Percentiles rank a stretch among this genome's conserved stretches.
Evolutionary conservation across 441 rosid genomes (phyloP).

Genomic region (Caryocar brasiliense): DNA sequence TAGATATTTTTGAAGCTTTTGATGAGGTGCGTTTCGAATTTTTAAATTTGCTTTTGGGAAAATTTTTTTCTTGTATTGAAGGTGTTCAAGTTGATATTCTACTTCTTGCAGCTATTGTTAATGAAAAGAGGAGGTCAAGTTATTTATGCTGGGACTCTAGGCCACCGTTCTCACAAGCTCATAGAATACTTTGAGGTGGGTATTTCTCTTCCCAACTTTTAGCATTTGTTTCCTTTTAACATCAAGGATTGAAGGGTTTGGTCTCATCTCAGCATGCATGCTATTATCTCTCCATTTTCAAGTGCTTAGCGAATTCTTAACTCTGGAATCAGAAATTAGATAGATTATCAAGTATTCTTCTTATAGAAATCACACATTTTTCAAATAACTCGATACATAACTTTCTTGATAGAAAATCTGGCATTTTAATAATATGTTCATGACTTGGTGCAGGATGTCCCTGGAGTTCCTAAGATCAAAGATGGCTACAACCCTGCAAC

Average conservation of each 20-base stretch:
- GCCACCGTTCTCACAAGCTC: constrained; percentile 62
- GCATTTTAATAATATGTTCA: no score
- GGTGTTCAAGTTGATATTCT: neutral
- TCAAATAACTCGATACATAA: no score
- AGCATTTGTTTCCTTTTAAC: neutral
- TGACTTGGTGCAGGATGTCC: constrained; percentile 37
- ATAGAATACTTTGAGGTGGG: constrained; percentile 70
- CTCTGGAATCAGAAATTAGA: neutral
- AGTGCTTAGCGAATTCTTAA: constrained; percentile 1
- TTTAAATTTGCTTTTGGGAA: neutral
- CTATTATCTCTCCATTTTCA: neutral
- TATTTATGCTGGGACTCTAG: constrained; percentile 70
- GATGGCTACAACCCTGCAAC: constrained; percentile 83
- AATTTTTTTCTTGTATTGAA: neutral
- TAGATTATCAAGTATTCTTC: neutral
- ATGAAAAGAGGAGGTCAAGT: constrained; percentile 91
- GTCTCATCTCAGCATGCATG: neutral
- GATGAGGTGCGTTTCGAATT: constrained; percentile 51
- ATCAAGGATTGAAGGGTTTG: neutral
- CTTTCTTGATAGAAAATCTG: no score
- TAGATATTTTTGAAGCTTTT: constrained; percentile 82
- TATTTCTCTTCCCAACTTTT: neutral
- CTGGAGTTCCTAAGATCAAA: constrained; percentile 58
- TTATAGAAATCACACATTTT: neutral
- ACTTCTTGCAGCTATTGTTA: constrained; percentile 48